These are phyloP conservation scores for Entoloma clypeatum DNA, from an alignment of 1,284 basidiomycete species.

Conservation along the genomic window DNA sequence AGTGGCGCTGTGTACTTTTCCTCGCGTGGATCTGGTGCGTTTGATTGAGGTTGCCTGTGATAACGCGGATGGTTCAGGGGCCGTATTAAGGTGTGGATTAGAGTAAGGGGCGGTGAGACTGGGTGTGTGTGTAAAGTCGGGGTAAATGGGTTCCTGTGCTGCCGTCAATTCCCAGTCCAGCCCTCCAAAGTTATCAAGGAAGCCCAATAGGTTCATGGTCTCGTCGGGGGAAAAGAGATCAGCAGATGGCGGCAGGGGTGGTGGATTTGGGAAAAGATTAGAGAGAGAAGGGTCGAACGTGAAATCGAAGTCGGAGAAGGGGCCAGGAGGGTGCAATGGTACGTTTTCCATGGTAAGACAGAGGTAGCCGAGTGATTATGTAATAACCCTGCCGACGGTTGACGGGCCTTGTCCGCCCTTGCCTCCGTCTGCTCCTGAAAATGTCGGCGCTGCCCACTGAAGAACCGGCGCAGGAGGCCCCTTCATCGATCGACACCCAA, in stretches of 20 bases:
- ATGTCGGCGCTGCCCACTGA: constrained; percentile 73
- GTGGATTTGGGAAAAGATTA: constrained; percentile 51
- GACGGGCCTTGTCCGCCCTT: constrained; percentile 24
- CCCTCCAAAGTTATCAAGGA: constrained; percentile 73
- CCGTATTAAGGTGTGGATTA: constrained; percentile 43
- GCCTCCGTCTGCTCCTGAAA: constrained; percentile 38
- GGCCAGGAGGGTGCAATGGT: constrained; percentile 42
- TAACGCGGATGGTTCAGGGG: constrained; percentile 39
- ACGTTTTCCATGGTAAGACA: constrained; percentile 20
- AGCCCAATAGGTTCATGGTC: constrained; percentile 67
- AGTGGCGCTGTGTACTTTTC: constrained; percentile 20
- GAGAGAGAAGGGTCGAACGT: constrained; percentile 55
- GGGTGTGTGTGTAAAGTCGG: constrained; percentile 22
- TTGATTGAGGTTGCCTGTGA: constrained; percentile 26
- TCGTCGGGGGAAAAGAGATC: constrained; percentile 73
- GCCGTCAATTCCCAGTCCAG: constrained; percentile 62
- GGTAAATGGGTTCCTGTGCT: constrained; percentile 16
- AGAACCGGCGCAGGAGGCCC: constrained; percentile 56
- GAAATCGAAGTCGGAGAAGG: constrained; percentile 63
- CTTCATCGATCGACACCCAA: constrained; percentile 43
- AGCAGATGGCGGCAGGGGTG: constrained; percentile 61
- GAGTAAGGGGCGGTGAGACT: constrained; percentile 43
- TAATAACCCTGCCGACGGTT: constrained; percentile 20
- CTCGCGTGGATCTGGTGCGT: constrained; percentile 28
- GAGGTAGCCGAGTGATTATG: constrained; percentile 8